Evolutionary conservation across 2,329 filamentous ascomycete species (phyloP).

Genomic region (Gnomoniopsis smithogilvyi): DNA sequence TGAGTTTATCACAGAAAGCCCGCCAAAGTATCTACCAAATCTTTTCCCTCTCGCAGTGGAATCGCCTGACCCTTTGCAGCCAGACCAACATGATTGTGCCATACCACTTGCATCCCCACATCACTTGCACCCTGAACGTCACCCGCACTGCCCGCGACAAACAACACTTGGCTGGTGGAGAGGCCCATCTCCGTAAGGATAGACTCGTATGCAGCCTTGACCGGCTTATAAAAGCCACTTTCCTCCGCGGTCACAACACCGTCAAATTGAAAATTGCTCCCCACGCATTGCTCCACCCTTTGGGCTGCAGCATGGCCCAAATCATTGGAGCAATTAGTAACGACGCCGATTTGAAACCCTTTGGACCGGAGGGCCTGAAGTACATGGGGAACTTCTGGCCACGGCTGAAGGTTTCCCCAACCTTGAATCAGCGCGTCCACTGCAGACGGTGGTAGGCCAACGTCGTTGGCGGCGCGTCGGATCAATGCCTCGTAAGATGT

Average conservation of each 20-base stretch:
- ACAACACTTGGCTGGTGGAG: slow-evolving; percentile 26
- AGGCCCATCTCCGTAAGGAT: slow-evolving; percentile 28
- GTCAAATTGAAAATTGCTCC: slow-evolving; percentile 25
- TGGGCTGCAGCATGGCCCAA: slow-evolving; percentile 26
- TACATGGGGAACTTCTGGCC: slow-evolving; percentile 7
- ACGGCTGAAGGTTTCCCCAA: slow-evolving; percentile 26
- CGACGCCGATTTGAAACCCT: slow-evolving; percentile 32
- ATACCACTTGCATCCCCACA: slow-evolving; percentile 36
- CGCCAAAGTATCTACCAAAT: slow-evolving; percentile 22
- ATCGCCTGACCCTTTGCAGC: slow-evolving; percentile 23
- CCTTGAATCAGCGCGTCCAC: slow-evolving; percentile 25
- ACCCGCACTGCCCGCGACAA: slow-evolving; percentile 37
- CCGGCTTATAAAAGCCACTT: slow-evolving; percentile 37
- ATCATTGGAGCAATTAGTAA: slow-evolving; percentile 35
- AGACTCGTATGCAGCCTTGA: slow-evolving; percentile 28
- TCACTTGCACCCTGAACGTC: slow-evolving; percentile 35
- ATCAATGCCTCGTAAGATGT: slow-evolving; percentile 30
- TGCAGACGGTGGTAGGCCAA: slow-evolving; percentile 27
- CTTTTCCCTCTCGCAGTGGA: slow-evolving; percentile 22
- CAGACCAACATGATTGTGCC: slow-evolving; percentile 33
- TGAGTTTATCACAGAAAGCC: slow-evolving; percentile 11
- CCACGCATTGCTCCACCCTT: slow-evolving; percentile 13
- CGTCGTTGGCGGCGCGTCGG: slow-evolving; percentile 26
- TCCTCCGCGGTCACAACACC: slow-evolving; percentile 35
- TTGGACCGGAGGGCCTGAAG: slow-evolving; percentile 21